Evolutionary conservation across 1,284 basidiomycete species (phyloP), one percentile per base, ranked within the genome.

Genomic region (Phaffia rhodozyma): DNA sequence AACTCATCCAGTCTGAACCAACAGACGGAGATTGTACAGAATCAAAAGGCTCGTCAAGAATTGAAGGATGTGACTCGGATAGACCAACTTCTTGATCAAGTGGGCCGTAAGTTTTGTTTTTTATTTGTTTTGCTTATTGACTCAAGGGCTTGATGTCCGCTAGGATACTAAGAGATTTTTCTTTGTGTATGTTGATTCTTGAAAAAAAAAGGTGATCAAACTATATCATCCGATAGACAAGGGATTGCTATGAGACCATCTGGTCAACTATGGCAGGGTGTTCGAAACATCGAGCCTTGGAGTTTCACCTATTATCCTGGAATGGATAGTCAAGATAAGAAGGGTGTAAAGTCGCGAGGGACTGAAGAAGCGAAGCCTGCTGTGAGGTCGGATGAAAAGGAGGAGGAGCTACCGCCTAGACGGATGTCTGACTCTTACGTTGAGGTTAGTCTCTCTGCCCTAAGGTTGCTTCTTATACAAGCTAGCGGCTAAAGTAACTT

Each of bases 371-470:
- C 27, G n/a, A 1, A n/a, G 27, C 16, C 47, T 16, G 21, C 38
- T 7, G 29, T 48, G 1, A 11, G 53, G 43, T 13, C 25, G 21
- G 3, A 38, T 1, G 21, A 23, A n/a, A 51, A 30, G 30, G 47
- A 32, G 21, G 50, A 27, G 1, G 58, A 64, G 27, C 20, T 56
- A 23, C 38, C 21, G 29, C 58, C 54, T 27, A 50, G 49, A 30
- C 48, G 48, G n/a, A 65, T 65, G 63, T n/a, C 13, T 23, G 57
- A 65, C n/a, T 55, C 53, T 11, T 60, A 60, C 23, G 63, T 65
- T 49, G 63, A 65, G 38, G 58, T 65, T 11, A 48, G 57, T 56
- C 50, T 6, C 48, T 4, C 27, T 27, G 23, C 11, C 18, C 38
- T 16, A 2, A 2, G 13, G 13, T 43, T 43, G 38, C 38, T 43